These are phyloP conservation scores for Coccinonectria pachysandricola DNA, from an alignment of 2,329 filamentous ascomycete species.

Conservation along the genomic window DNA sequence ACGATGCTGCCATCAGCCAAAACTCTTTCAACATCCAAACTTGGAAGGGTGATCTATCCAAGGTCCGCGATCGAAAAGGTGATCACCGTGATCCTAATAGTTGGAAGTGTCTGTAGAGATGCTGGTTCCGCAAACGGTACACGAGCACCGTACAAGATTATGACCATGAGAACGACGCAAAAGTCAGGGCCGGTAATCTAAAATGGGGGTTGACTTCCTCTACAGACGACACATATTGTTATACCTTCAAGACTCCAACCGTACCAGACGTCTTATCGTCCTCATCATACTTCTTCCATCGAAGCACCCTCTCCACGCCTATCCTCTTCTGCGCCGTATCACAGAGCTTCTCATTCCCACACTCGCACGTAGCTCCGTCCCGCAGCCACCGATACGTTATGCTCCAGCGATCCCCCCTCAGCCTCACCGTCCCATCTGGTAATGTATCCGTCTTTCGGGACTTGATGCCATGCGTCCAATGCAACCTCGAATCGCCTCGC, in stretches of 20 bases:
- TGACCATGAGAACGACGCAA: too few species aligned
- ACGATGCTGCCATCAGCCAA: constrained; percentile 11
- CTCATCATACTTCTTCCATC: constrained; percentile 35
- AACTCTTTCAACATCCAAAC: constrained; percentile 17
- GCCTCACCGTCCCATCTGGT: constrained; percentile 33
- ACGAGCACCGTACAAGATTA: too few species aligned
- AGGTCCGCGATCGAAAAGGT: constrained; percentile 27
- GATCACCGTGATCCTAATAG: too few species aligned
- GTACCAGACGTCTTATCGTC: too few species aligned
- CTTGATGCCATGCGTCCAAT: constrained; percentile 47
- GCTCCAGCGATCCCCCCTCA: constrained; percentile 39
- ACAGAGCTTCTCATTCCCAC: constrained; percentile 38
- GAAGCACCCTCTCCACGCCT: constrained; percentile 39
- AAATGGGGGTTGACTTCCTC: too few species aligned
- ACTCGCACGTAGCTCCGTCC: constrained; percentile 35
- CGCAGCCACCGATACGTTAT: constrained; percentile 45
- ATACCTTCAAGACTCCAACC: too few species aligned
- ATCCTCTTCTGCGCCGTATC: constrained; percentile 37
- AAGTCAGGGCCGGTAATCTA: too few species aligned
- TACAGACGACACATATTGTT: too few species aligned
- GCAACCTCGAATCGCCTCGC: constrained; percentile 37
- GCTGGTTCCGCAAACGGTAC: too few species aligned
- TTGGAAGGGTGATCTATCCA: constrained; percentile 27
- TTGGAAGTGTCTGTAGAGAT: too few species aligned
- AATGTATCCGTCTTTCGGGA: constrained; percentile 41